Base-by-base conservation (phyloP, 177 flowering plant genomes). In the Tripterygium wilfordii region DNA sequence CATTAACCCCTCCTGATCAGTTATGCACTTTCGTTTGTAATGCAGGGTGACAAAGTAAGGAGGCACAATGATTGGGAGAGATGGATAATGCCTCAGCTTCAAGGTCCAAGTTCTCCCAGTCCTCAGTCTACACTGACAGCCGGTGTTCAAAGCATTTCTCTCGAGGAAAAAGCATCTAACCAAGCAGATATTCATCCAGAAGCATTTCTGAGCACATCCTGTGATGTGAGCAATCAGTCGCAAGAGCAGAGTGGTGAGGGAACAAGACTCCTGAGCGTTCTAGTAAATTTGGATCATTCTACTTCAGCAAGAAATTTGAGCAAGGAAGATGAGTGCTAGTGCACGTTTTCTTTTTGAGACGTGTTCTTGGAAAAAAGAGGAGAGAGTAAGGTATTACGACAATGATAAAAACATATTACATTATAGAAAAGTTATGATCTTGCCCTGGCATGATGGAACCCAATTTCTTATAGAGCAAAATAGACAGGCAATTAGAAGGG, bases 1-100 rank as follows among this genome's bases (percentile, higher is more conserved):
- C n/a, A n/a, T n/a, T n/a, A n/a, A n/a, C n/a, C n/a, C n/a, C n/a
- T n/a, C n/a, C n/a, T n/a, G n/a, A n/a, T n/a, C n/a, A n/a, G n/a
- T 33, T 6, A 28, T 14, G 1, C 16, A 18, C 13, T 32, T 26
- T 8, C 25, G 21, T 17, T 24, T 46, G 18, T 26, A 1, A 41
- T 43, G 29, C 55, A 79, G 85, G 77, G 70, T 54, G 74, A 76
- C 39, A 72, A 55, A 50, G 57, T 79, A 31, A 68, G 85, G 60
- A 66, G 42, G 61, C 66, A 69, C 16, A 48, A 56, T 62, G 79
- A 76, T 47, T 79, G 78, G 77, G 23, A 10, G 38, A 59, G 44
- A 46, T 79, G 80, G 80, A 39, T 72, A n/a, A 70, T 78, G 61
- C 69, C 71, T 10, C 57, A 67, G 12, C 29, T 19, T 36, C 63